These are phyloP conservation scores for Dryas integrifolia DNA, from an alignment of 331 rosid species.

Conservation along the genomic window DNA sequence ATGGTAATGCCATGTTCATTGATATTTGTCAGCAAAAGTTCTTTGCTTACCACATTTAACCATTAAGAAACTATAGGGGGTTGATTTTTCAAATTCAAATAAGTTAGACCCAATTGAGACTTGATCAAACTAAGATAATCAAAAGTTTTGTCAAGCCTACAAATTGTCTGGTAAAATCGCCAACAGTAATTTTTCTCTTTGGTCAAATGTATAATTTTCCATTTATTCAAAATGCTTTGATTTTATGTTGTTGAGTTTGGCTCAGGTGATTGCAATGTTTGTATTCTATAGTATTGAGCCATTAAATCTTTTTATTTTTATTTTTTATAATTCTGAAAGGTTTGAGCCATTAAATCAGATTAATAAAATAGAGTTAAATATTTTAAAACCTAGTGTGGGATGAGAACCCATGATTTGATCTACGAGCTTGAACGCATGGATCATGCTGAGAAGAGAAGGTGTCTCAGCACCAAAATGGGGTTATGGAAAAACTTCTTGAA, in stretches of 20 bases:
- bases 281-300: neutral
- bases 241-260: neutral
- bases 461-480: neutral
- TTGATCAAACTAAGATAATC: neutral
- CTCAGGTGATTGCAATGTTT: neutral
- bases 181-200: neutral
- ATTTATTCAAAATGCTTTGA: neutral
- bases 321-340: no score
- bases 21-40: no score
- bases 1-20: no score
- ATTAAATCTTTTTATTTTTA: neutral
- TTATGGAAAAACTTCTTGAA: neutral
- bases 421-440: no score
- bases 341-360: neutral
- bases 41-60: no score
- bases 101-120: neutral
- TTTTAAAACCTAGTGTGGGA: neutral
- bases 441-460: no score
- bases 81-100: neutral
- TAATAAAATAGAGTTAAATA: neutral
- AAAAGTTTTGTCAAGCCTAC: neutral
- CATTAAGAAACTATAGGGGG: no score
- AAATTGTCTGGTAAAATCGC: neutral
- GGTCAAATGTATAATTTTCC: neutral
- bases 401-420: no score